A percentile compares a stretch with the other conserved stretches of the same genome.
Evolutionary conservation across 495 filamentous ascomycete species (phyloP).

Genomic region (Xylaria curta): DNA sequence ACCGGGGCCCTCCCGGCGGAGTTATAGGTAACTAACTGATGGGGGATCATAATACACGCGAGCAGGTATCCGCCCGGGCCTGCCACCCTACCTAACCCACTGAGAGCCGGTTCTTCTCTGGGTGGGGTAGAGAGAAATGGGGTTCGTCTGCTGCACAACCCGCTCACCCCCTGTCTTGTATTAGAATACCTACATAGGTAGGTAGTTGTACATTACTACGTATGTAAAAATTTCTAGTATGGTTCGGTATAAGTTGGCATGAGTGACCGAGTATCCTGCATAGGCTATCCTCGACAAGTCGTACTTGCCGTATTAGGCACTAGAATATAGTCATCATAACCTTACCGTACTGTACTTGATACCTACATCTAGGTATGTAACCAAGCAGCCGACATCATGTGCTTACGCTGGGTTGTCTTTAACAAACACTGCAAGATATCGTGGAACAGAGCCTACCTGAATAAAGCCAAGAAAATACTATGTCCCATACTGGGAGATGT

Average conservation of each 20-base stretch:
- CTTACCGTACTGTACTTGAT: too few species aligned
- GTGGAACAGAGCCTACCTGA: too few species aligned
- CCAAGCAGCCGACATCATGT: too few species aligned
- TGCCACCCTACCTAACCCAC: conserved; percentile 20
- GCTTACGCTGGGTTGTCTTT: too few species aligned
- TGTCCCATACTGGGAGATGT: too few species aligned
- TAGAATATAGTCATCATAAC: neutral
- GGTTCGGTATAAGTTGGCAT: neutral
- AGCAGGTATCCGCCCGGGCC: neutral
- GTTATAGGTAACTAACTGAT: neutral
- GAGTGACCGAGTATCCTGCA: neutral
- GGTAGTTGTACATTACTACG: neutral
- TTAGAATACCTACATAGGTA: too few species aligned
- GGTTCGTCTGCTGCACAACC: neutral
- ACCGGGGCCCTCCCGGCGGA: conserved; percentile 7
- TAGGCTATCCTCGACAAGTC: neutral
- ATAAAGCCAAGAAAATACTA: too few species aligned
- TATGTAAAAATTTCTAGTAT: neutral
- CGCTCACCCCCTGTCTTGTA: conserved; percentile 1
- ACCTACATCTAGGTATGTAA: too few species aligned
- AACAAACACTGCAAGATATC: too few species aligned
- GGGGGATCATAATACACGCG: conserved; percentile 3
- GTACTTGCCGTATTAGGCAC: conserved; percentile 3
- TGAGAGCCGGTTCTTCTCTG: neutral
- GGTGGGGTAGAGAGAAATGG: neutral